These are phyloP conservation scores for Clohesyomyces aquaticus DNA, from an alignment of 495 filamentous ascomycete genomes.

Conservation along the genomic window DNA sequence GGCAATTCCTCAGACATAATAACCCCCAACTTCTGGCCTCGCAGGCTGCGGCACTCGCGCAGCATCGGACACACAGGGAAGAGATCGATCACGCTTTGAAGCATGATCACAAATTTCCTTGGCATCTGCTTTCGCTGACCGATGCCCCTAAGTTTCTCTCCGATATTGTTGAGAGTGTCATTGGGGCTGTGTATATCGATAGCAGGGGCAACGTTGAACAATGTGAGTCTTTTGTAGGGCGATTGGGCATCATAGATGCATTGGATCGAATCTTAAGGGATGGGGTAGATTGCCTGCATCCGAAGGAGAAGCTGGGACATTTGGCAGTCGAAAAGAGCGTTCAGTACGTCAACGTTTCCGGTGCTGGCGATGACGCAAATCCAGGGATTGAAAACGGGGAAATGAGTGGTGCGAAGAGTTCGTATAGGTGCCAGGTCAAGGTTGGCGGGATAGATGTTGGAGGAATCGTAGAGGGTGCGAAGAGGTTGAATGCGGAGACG, in stretches of 20 bases:
- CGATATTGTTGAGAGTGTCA: conserved; percentile 78
- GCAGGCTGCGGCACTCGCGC: conserved; percentile 51
- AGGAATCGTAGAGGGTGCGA: conserved; percentile 27
- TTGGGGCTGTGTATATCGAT: conserved; percentile 88
- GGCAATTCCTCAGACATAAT: conserved; percentile 69
- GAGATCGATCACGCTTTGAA: conserved; percentile 57
- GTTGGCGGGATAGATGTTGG: conserved; percentile 33
- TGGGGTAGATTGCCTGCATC: conserved; percentile 68
- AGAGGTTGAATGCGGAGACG: conserved; percentile 39
- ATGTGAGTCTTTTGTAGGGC: conserved; percentile 63
- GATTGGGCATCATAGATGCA: conserved; percentile 66
- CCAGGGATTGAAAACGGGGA: neutral
- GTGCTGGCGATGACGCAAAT: too few relatives aligned
- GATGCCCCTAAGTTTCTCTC: conserved; percentile 80
- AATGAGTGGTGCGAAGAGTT: neutral
- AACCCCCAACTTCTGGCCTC: conserved; percentile 50
- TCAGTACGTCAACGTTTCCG: conserved; percentile 37
- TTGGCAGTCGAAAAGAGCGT: conserved; percentile 58
- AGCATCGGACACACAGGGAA: conserved; percentile 56
- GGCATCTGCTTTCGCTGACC: conserved; percentile 68
- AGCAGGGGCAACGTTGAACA: conserved; percentile 60
- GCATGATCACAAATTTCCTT: conserved; percentile 65
- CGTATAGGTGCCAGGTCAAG: conserved; percentile 27
- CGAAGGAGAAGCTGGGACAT: conserved; percentile 69
- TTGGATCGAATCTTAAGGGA: conserved; percentile 64